Evolutionary conservation across 129 eudicot species (phyloP).

Genomic region (Sambucus nigra): DNA sequence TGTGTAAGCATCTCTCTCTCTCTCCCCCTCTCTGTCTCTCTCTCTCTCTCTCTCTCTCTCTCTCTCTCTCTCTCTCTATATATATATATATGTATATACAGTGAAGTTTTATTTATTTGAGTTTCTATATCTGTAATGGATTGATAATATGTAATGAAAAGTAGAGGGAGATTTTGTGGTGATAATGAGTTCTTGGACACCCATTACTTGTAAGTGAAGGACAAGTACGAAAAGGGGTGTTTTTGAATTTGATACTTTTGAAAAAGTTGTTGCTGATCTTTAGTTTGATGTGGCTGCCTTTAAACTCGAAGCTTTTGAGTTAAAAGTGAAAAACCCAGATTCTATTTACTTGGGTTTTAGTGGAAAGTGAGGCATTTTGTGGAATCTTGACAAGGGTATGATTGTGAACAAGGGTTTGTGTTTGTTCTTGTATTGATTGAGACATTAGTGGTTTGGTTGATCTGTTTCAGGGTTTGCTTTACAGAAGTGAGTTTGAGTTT

Average conservation of each 20-base stretch:
- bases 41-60: not conserved
- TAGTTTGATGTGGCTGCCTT: slow-evolving; percentile 12
- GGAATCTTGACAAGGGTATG: slow-evolving; percentile 20
- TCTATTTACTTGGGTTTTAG: slow-evolving; percentile 20
- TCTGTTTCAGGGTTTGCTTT: too few species aligned
- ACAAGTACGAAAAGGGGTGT: slow-evolving; percentile 1
- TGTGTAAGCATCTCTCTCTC: slow-evolving; percentile 7
- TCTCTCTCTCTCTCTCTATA: not conserved
- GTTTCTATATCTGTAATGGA: too few species aligned
- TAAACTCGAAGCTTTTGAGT: slow-evolving; percentile 10
- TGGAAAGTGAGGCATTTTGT: slow-evolving; percentile 19
- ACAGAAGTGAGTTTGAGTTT: slow-evolving; percentile 22
- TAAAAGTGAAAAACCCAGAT: slow-evolving; percentile 11
- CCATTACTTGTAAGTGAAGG: not conserved
- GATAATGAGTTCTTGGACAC: not conserved
- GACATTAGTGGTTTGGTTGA: slow-evolving; percentile 32
- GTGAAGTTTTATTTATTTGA: too few species aligned
- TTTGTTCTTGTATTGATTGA: slow-evolving; percentile 20
- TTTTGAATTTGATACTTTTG: not conserved
- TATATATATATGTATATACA: too few species aligned
- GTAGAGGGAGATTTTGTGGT: not conserved
- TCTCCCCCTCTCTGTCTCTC: slow-evolving; percentile 3
- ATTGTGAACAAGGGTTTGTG: slow-evolving; percentile 28
- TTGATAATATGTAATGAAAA: not conserved
- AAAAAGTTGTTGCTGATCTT: not conserved